These are phyloP conservation scores for Claviceps fusiformis DNA, from an alignment of 2,329 filamentous ascomycete genomes.

Conservation along the genomic window DNA sequence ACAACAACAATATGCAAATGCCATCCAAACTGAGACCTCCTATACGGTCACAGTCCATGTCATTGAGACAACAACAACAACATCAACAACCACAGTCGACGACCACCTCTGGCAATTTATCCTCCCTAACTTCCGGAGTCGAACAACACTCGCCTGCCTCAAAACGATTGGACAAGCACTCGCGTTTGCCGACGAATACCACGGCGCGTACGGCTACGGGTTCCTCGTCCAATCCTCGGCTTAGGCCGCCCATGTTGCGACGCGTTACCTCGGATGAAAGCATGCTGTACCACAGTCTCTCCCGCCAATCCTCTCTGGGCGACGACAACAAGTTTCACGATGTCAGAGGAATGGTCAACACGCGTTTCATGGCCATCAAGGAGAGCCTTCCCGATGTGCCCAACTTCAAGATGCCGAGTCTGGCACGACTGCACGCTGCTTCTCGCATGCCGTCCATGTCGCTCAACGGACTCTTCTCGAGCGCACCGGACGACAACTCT, in stretches of 20 bases:
- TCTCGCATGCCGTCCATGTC: constrained; percentile 19
- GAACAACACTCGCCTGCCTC: neutral
- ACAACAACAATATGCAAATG: too few relatives aligned
- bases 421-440: constrained; percentile 37
- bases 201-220: neutral
- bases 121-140: too few relatives aligned
- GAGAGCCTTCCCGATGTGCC: constrained; percentile 74
- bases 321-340: constrained; percentile 72
- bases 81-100: constrained; percentile 2
- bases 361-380: constrained; percentile 75
- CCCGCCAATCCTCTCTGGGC: constrained; percentile 68
- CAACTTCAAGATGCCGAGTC: constrained; percentile 55
- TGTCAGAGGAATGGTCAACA: constrained; percentile 75
- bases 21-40: neutral
- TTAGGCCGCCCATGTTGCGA: constrained; percentile 15
- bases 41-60: constrained; percentile 1
- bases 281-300: constrained; percentile 60
- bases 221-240: constrained; percentile 1
- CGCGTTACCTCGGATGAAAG: constrained; percentile 50
- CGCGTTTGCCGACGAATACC: neutral
- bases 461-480: constrained; percentile 17
- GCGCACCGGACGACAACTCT: constrained; percentile 12
- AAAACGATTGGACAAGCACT: neutral
- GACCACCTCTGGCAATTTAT: neutral
- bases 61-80: too few relatives aligned